These are phyloP conservation scores for Apium graveolens DNA, from an alignment of 129 eudicot species.

Conservation along the genomic window DNA sequence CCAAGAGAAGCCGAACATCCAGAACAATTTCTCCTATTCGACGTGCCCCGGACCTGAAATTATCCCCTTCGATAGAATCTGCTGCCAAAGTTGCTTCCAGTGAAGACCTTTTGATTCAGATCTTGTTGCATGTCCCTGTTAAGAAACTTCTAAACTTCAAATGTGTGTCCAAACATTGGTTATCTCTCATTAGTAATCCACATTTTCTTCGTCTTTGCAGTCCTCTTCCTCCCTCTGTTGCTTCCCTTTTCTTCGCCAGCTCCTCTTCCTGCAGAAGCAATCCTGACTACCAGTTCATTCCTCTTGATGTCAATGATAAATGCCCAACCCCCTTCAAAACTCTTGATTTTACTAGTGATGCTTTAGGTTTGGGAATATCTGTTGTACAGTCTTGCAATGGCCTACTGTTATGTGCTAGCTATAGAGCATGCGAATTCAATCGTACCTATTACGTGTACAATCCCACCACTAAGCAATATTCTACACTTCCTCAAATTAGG, in stretches of 20 bases:
- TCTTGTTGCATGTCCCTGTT: constrained; percentile 28
- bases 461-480: constrained; percentile 4
- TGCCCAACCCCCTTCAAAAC: neutral
- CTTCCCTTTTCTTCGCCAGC: neutral
- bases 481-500: no score
- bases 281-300: neutral
- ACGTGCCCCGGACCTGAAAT: neutral
- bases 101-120: constrained; percentile 29
- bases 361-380: neutral
- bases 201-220: constrained; percentile 12
- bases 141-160: constrained; percentile 26
- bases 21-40: neutral
- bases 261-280: neutral
- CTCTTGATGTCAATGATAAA: neutral
- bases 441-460: constrained; percentile 11
- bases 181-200: constrained; percentile 27
- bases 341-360: neutral
- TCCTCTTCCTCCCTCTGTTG: neutral
- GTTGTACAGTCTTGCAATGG: constrained; percentile 44
- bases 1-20: neutral
- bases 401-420: constrained; percentile 20
- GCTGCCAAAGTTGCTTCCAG: constrained; percentile 4
- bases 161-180: constrained; percentile 37
- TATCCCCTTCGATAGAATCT: neutral
- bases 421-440: neutral